Evolutionary conservation across 129 eudicot genomes (phyloP), one percentile per base, ranked within the genome.

Genomic region (Lonicera japonica): DNA sequence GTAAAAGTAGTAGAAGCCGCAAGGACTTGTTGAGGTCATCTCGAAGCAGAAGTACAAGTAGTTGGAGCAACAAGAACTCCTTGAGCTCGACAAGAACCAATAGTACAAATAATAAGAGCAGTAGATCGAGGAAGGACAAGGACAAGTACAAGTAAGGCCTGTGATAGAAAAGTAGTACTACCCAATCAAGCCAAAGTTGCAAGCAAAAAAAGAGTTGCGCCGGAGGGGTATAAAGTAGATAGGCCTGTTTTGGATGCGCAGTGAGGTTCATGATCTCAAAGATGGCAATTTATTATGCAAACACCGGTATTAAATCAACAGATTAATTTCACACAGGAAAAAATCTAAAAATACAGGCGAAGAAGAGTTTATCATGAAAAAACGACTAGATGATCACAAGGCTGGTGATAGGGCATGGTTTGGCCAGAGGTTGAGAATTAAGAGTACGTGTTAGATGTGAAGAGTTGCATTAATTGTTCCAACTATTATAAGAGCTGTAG

Each of bases 261-360:
- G 20, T 67, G 71, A 5, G 83, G 83, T n/a, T n/a, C n/a, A n/a
- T n/a, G n/a, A 58, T 29, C 36, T 29, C 36, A 29, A 29, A 29
- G 36, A 29, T 89, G 90, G 96, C 85, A 82, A 50, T 77, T 89
- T 20, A 80, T 89, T 15, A 70, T 84, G 7, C 82, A 86, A 17
- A 81, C 73, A 1, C 86, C 89, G 19, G 62, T 64, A 46, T 24
- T 77, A 80, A 77, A 48, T n/a, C 80, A 71, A 54, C 83, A 77
- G 68, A 55, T 58, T 45, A n/a, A n/a, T 54, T 46, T 38, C 59
- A 56, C 58, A 69, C 41, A 46, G n/a, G n/a, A 70, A 73, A 25
- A 79, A 48, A 22, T 63, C 64, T 15, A 25, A 70, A 38, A 59
- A 29, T 29, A 65, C 20, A 67, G 64, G 16, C 62, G 62, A 56